A percentile compares a stretch with the other conserved stretches of the same genome.
These are phyloP conservation scores for Psilocybe subaeruginosa DNA, from an alignment of 768 basidiomycete genomes.

Conservation along the genomic window DNA sequence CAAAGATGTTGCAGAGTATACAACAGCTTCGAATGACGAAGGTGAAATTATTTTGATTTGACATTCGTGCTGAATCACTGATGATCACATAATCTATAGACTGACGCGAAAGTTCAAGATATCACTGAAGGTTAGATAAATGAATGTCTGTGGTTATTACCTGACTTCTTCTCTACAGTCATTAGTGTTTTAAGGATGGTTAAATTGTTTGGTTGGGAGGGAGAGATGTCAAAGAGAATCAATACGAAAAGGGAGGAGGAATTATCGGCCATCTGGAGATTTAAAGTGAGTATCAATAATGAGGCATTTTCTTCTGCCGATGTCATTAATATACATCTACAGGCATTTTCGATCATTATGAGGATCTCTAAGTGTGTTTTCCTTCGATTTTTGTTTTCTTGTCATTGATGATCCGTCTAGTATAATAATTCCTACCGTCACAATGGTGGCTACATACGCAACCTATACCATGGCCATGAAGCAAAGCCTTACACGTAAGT, in stretches of 20 bases:
- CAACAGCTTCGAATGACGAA: conserved; percentile 56
- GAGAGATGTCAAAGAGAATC: conserved; percentile 54
- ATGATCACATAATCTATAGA: conserved; percentile 16
- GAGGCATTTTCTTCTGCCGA: conserved; percentile 23
- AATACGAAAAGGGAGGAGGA: conserved; percentile 64
- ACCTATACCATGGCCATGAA: conserved; percentile 53
- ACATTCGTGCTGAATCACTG: background rate
- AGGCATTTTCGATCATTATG: conserved; percentile 1
- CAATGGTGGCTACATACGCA: conserved; percentile 68
- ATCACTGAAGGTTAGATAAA: conserved; percentile 55
- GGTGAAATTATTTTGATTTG: conserved; percentile 15
- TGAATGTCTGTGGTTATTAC: background rate
- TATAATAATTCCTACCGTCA: conserved; percentile 45
- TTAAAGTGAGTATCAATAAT: conserved; percentile 45
- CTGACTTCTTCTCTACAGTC: conserved; percentile 29
- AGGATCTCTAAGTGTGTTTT: conserved; percentile 11
- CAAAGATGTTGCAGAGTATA: conserved; percentile 46
- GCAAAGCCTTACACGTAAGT: conserved; percentile 33
- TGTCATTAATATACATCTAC: conserved; percentile 41
- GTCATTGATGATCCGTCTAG: background rate
- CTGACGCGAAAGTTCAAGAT: conserved; percentile 60
- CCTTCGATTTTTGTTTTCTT: background rate
- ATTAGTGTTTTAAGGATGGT: conserved; percentile 64
- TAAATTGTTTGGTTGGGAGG: conserved; percentile 74
- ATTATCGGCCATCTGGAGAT: conserved; percentile 53